These are phyloP conservation scores for Erigeron philadelphicus DNA, from an alignment of 140 eudicot species.

Conservation along the genomic window DNA sequence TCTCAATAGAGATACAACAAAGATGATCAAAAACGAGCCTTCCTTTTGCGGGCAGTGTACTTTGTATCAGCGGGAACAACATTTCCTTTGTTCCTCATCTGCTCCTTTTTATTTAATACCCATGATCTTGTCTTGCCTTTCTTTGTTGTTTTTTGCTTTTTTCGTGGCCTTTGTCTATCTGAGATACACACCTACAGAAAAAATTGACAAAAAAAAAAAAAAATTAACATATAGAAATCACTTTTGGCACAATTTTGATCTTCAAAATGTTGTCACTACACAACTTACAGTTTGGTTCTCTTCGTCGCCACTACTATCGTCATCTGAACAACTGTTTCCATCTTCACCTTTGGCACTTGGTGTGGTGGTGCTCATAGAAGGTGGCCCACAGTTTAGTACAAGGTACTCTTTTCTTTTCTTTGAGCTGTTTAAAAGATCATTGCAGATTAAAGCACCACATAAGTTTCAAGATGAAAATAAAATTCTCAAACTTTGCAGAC, in stretches of 20 bases:
- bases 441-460: slow-evolving; percentile 8
- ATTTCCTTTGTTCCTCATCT: slow-evolving; percentile 75
- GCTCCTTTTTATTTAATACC: slow-evolving; percentile 71
- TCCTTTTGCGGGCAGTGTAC: slow-evolving; percentile 88
- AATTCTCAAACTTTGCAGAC: not conserved
- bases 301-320: slow-evolving; percentile 71
- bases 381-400: slow-evolving; percentile 85
- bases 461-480: slow-evolving; percentile 6
- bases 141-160: slow-evolving; percentile 59
- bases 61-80: slow-evolving; percentile 71
- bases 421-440: slow-evolving; percentile 44
- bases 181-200: slow-evolving; percentile 58
- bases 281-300: slow-evolving; percentile 62
- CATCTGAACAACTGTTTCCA: slow-evolving; percentile 60
- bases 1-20: no score
- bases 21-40: slow-evolving; percentile 55
- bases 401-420: slow-evolving; percentile 92
- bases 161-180: slow-evolving; percentile 83
- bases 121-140: slow-evolving; percentile 75
- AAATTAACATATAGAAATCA: not conserved
- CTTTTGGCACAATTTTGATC: not conserved
- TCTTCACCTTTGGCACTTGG: slow-evolving; percentile 78
- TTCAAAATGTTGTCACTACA: not conserved
- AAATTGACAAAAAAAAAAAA: not conserved
- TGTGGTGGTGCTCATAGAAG: slow-evolving; percentile 65